These are phyloP conservation scores for Calophaca sinica DNA, from an alignment of 306 rosid species.

Conservation along the genomic window DNA sequence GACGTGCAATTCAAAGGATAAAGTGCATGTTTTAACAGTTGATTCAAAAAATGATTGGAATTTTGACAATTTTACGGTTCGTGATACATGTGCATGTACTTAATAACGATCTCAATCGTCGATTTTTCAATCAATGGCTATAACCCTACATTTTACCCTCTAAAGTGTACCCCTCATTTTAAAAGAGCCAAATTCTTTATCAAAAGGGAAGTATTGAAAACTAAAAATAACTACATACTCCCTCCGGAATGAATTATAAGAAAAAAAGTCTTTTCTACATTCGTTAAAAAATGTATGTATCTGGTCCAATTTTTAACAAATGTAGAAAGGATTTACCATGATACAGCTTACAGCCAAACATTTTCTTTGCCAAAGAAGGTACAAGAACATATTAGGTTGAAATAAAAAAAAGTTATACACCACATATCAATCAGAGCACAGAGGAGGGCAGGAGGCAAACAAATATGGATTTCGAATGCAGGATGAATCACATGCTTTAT, in stretches of 20 bases:
- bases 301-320: too few species aligned
- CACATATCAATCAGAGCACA: conserved; percentile 5
- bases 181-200: neutral
- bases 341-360: conserved; percentile 15
- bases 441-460: neutral
- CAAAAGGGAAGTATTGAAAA: conserved; percentile 11
- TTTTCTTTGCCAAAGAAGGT: conserved; percentile 14
- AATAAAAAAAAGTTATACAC: neutral
- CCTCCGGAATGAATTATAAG: too few species aligned
- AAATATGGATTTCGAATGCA: neutral
- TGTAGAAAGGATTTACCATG: too few species aligned
- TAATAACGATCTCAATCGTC: neutral
- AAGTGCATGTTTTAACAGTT: neutral
- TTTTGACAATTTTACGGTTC: neutral
- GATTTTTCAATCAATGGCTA: neutral
- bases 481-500: conserved; percentile 1
- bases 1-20: neutral
- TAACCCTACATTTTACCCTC: neutral
- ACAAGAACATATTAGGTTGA: conserved; percentile 18
- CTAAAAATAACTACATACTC: conserved; percentile 14
- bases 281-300: too few species aligned
- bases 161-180: neutral
- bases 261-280: too few species aligned
- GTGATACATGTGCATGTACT: neutral
- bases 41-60: neutral